Evolutionary conservation across 345 rosid genomes (phyloP).

Genomic region (Moricandia moricandioides): DNA sequence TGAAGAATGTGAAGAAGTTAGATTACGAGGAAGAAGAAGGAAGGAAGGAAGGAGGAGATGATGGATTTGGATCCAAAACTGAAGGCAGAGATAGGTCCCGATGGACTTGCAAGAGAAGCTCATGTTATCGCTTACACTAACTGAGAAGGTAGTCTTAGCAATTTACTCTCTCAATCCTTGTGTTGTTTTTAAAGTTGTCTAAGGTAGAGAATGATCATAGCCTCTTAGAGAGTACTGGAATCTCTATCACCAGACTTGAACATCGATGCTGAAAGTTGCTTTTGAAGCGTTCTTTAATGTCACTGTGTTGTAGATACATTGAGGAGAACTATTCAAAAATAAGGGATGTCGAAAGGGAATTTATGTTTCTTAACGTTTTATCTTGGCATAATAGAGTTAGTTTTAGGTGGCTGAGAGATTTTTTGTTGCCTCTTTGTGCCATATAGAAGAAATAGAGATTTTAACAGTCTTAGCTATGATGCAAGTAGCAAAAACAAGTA

Average conservation of each 20-base stretch:
- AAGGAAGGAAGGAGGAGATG: constrained; percentile 8
- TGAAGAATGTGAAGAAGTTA: no score
- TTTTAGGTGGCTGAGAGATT: neutral
- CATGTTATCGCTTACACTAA: constrained; percentile 89
- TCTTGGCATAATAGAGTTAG: neutral
- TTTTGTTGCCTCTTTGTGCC: neutral
- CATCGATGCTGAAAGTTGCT: neutral
- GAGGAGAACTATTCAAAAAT: constrained; percentile 82
- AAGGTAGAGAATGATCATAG: neutral
- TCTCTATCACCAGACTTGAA: neutral
- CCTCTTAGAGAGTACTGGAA: neutral
- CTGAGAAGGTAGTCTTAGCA: constrained; percentile 55
- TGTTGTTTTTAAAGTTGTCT: neutral
- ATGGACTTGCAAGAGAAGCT: constrained; percentile 78
- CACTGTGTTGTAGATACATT: constrained; percentile 55
- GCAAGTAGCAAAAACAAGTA: neutral
- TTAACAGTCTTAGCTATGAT: neutral
- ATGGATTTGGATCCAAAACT: constrained; percentile 69
- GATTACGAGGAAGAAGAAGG: no score
- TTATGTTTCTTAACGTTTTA: neutral
- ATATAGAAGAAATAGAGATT: neutral
- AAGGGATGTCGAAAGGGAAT: constrained; percentile 45
- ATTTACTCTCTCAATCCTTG: neutral
- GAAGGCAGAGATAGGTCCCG: constrained; percentile 78
- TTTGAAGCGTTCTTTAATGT: neutral